These are phyloP conservation scores for Gossypium stocksii DNA, from an alignment of 345 rosid species.

Conservation along the genomic window DNA sequence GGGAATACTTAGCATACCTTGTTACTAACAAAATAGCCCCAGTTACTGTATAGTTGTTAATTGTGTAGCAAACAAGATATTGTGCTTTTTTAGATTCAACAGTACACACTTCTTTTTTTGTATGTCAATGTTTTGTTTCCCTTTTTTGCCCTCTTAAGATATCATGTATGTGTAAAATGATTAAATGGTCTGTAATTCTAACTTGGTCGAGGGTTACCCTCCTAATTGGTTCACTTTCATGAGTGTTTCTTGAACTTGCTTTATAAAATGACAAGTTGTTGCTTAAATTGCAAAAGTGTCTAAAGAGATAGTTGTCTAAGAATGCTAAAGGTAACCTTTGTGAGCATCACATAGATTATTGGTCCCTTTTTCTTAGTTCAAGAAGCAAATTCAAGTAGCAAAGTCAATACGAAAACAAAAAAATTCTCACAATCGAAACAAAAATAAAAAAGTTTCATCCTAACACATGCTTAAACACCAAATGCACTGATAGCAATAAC, in stretches of 20 bases:
- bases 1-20: neutral
- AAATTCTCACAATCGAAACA: too few species aligned
- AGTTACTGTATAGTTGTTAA: too few species aligned
- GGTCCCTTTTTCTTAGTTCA: neutral
- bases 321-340: neutral
- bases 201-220: neutral
- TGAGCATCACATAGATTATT: neutral
- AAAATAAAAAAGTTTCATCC: too few species aligned
- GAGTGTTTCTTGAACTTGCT: neutral
- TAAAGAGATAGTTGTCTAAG: neutral
- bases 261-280: neutral
- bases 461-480: too few species aligned
- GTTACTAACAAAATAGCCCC: too few species aligned
- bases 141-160: neutral
- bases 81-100: neutral
- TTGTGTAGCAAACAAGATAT: too few species aligned
- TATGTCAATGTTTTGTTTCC: too few species aligned
- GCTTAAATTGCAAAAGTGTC: neutral
- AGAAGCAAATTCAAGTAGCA: too few species aligned
- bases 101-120: neutral
- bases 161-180: neutral
- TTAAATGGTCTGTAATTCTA: neutral
- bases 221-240: neutral
- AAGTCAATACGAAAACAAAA: too few species aligned
- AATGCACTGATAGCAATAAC: too few species aligned